Percentiles rank a stretch among this genome's conserved stretches.
Evolutionary conservation across 257 asterid genomes (phyloP).

Genomic region (Solanum clarkiae): DNA sequence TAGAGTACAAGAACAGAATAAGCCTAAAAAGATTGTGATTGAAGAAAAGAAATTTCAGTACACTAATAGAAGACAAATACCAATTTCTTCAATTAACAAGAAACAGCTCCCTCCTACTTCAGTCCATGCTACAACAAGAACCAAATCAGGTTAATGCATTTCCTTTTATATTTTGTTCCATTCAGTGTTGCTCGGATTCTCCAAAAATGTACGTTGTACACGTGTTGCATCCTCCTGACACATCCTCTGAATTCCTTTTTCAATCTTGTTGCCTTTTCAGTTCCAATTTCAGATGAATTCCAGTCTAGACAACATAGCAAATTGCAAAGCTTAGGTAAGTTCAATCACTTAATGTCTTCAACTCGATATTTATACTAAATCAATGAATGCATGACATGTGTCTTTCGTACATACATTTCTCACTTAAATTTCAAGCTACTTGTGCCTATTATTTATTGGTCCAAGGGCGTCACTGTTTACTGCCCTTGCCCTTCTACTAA

Average conservation of each 20-base stretch:
- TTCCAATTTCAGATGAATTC: constrained; percentile 26
- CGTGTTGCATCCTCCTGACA: background rate
- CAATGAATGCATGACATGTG: background rate
- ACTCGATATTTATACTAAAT: background rate
- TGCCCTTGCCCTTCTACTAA: background rate
- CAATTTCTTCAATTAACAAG: constrained; percentile 30
- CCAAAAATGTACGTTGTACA: background rate
- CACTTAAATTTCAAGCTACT: background rate
- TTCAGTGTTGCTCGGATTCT: background rate
- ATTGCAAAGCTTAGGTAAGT: constrained; percentile 65
- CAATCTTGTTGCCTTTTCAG: background rate
- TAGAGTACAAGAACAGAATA: constrained; percentile 8
- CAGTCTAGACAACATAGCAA: constrained; percentile 38
- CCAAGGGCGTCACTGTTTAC: background rate
- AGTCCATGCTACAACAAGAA: constrained; percentile 24
- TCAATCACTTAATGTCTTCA: background rate
- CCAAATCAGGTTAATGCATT: constrained; percentile 30
- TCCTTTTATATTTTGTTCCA: background rate
- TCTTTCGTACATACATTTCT: background rate
- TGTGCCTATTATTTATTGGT: background rate
- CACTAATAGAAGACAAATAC: constrained; percentile 15
- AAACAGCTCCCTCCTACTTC: constrained; percentile 20
- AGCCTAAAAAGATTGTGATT: constrained; percentile 19
- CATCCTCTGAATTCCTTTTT: background rate
- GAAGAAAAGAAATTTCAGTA: constrained; percentile 30